Conservation (phyloP, 2,329 filamentous ascomycete species). For the Exophiala bonariae region DNA sequence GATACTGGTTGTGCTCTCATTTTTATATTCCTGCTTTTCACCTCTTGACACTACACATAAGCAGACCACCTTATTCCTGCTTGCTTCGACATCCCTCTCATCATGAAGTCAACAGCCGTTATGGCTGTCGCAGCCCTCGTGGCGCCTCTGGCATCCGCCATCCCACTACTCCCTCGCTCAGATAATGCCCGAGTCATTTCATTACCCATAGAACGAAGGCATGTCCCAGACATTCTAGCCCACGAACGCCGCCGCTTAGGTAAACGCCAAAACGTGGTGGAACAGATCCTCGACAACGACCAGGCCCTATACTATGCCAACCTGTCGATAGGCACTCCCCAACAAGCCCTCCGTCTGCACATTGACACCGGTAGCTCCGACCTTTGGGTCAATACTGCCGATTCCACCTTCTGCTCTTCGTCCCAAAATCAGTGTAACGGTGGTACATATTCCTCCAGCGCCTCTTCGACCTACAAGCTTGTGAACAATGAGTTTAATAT, state of each 20-base stretch:
- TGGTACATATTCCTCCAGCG: constrained; percentile 69
- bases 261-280: constrained; percentile 20
- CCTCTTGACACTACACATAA: too few species aligned
- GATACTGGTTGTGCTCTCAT: not conserved
- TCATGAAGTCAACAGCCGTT: constrained; percentile 14
- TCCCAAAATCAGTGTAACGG: constrained; percentile 54
- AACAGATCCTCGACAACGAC: constrained; percentile 26
- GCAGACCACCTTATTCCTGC: too few species aligned
- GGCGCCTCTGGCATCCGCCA: constrained; percentile 24
- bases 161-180: constrained; percentile 25
- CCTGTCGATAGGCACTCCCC: constrained; percentile 56
- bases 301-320: constrained; percentile 52
- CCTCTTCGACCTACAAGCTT: constrained; percentile 74
- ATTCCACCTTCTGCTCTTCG: constrained; percentile 60
- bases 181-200: constrained; percentile 24
- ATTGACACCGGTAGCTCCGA: constrained; percentile 66
- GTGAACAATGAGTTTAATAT: constrained; percentile 81
- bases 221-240: constrained; percentile 18
- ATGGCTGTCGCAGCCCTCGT: constrained; percentile 11
- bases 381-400: constrained; percentile 65
- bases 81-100: too few species aligned
- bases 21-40: too few species aligned
- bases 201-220: constrained; percentile 22
- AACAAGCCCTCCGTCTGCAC: constrained; percentile 55
- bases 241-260: constrained; percentile 20